A percentile compares a stretch with the other conserved stretches of the same genome.
These are phyloP conservation scores for Leucosporidium scottii DNA, from an alignment of 768 basidiomycete genomes.

Conservation along the genomic window DNA sequence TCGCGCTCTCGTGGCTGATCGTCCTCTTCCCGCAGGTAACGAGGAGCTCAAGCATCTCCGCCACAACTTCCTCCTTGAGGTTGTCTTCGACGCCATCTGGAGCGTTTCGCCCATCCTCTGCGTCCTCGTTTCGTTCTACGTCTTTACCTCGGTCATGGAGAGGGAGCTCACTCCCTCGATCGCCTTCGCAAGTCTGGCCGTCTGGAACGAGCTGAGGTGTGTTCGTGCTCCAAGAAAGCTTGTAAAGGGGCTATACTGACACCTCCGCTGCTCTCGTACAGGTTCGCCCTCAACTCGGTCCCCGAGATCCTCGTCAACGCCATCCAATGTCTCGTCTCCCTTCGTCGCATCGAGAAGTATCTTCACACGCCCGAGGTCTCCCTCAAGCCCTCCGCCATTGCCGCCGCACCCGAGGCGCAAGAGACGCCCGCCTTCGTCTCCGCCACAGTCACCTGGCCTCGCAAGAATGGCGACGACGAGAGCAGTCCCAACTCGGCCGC, in stretches of 20 bases:
- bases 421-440: slow-evolving; percentile 38
- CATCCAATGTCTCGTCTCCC: slow-evolving; percentile 37
- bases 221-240: slow-evolving; percentile 9
- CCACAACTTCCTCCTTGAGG: slow-evolving; percentile 32
- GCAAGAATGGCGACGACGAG: not conserved
- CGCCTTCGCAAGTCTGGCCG: slow-evolving; percentile 45
- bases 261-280: not conserved
- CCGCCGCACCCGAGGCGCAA: not conserved
- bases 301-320: slow-evolving; percentile 14
- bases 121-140: slow-evolving; percentile 40
- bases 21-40: slow-evolving; percentile 7
- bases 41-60: slow-evolving; percentile 33
- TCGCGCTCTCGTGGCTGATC: no score
- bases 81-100: slow-evolving; percentile 35
- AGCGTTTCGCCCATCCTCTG: slow-evolving; percentile 38
- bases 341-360: slow-evolving; percentile 42
- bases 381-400: slow-evolving; percentile 32
- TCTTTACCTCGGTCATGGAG: slow-evolving; percentile 34
- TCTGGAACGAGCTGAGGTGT: slow-evolving; percentile 46
- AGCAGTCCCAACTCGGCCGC: not conserved
- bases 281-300: slow-evolving; percentile 28
- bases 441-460: slow-evolving; percentile 41
- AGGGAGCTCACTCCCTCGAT: slow-evolving; percentile 38
- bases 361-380: slow-evolving; percentile 43
- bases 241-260: not conserved